These are phyloP conservation scores for Starmera dryadoides DNA, from an alignment of 805 yeast species.

Conservation along the genomic window DNA sequence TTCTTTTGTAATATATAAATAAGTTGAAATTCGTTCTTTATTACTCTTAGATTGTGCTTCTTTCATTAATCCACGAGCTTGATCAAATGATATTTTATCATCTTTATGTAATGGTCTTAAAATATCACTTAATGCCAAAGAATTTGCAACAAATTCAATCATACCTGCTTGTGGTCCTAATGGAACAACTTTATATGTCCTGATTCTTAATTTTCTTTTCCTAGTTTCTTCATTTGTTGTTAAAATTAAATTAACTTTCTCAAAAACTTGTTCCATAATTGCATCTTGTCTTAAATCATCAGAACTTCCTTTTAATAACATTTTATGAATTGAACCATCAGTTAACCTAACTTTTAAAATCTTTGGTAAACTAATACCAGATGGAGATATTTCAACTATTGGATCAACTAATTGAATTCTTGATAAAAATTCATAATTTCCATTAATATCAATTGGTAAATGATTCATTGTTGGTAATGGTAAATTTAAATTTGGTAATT, in stretches of 20 bases:
- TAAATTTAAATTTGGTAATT: conserved; percentile 35
- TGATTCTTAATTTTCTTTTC: conserved; percentile 48
- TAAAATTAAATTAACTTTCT: conserved; percentile 69
- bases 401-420: conserved; percentile 37
- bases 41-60: conserved; percentile 40
- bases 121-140: conserved; percentile 64
- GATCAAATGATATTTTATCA: conserved; percentile 40
- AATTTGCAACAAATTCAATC: conserved; percentile 80
- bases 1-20: conserved; percentile 36
- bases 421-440: conserved; percentile 40
- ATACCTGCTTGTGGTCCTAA: conserved; percentile 83
- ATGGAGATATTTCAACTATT: conserved; percentile 52
- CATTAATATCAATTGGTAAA: conserved; percentile 32
- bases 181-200: conserved; percentile 89
- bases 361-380: conserved; percentile 88
- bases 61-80: conserved; percentile 62
- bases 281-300: conserved; percentile 96
- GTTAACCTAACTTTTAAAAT: conserved; percentile 49
- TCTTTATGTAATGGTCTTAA: conserved; percentile 55
- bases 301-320: conserved; percentile 74
- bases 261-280: conserved; percentile 95
- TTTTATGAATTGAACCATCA: conserved; percentile 50
- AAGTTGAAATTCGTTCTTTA: conserved; percentile 37
- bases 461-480: conserved; percentile 65
- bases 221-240: conserved; percentile 47